Evolutionary conservation across 371 early-diverging fungal genomes (phyloP), one percentile per base, ranked within the genome.

Genomic region (Mucor lusitanicus): DNA sequence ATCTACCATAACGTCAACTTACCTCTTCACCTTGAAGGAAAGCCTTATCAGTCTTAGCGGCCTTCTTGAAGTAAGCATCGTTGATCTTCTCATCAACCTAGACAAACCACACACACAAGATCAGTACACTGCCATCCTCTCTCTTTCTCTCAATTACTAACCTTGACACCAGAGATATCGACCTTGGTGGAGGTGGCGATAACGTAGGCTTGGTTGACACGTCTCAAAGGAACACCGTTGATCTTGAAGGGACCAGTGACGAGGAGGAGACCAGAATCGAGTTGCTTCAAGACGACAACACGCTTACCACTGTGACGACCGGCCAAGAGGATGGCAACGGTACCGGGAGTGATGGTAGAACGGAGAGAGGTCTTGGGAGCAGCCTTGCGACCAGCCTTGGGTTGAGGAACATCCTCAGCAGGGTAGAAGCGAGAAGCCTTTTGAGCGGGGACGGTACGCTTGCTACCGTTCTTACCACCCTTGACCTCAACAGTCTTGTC

Each of bases 141-240:
- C 19, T 42, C 21, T 32, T 6, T 12, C 39, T 39, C 44, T 30
- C 21, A 33, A 15, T 35, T 37, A 15, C 30, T 35, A 77, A 94
- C 89, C 84, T 88, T 85, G 80, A 92, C 87, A 62, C 75, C 80
- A 63, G 92, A 83, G 63, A 98, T 70, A 78, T 98, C 96, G 40
- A 99, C 76, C 89, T 95, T 95, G 87, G 98, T 96, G 76, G 97
- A 95, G 79, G 98, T 99, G 75, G 98, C 97, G 79, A 98, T 93
- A 73, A 95, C 98, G 84, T 97, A 98, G 70, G 97, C 95, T 87
- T 96, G 97, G 92, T 97, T 95, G 85, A 99, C 97, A 69, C 99
- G 95, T 74, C 95, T 90, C 73, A 99, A 86, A 65, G 99, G 99
- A 48, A 99, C 96, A 74, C 99, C 99, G 91, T 99, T 99, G 85